Percentiles rank a stretch among this genome's conserved stretches.
Evolutionary conservation across 805 yeast genomes (phyloP).

Genomic region (Maudiozyma barnettii): DNA sequence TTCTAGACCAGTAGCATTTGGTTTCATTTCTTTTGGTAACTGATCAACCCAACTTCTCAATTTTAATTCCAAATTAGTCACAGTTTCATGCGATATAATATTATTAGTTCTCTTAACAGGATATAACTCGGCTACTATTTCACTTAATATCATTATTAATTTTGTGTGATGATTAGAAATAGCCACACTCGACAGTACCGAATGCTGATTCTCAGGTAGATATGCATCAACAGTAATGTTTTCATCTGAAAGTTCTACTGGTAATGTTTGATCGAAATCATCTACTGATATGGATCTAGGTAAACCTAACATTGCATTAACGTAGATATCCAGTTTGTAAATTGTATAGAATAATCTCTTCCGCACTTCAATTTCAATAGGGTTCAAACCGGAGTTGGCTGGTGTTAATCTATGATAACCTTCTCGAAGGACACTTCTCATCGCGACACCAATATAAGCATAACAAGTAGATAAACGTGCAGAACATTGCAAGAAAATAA

Average conservation of each 20-base stretch:
- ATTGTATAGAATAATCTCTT: conserved; percentile 84
- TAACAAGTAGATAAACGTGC: conserved; percentile 86
- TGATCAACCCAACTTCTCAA: conserved; percentile 64
- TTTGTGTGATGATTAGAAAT: conserved; percentile 82
- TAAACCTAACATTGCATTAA: conserved; percentile 79
- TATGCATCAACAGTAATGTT: conserved; percentile 57
- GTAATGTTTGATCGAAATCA: conserved; percentile 81
- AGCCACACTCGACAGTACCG: conserved; percentile 29
- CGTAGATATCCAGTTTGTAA: conserved; percentile 83
- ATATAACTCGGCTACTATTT: conserved; percentile 62
- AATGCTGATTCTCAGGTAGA: conserved; percentile 18
- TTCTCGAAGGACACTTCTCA: conserved; percentile 75
- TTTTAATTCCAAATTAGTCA: conserved; percentile 61
- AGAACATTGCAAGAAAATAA: conserved; percentile 73
- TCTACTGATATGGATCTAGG: conserved; percentile 70
- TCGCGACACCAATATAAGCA: conserved; percentile 82
- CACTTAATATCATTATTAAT: conserved; percentile 58
- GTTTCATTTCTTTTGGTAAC: conserved; percentile 65
- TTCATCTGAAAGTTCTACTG: conserved; percentile 78
- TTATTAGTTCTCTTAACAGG: conserved; percentile 37
- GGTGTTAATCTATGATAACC: conserved; percentile 72
- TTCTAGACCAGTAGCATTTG: conserved; percentile 32
- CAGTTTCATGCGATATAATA: conserved; percentile 34
- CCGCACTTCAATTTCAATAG: conserved; percentile 75
- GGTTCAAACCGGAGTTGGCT: conserved; percentile 36